These are phyloP conservation scores for Tetradesmus lagerheimii DNA, from an alignment of 139 green algal genomes.

Conservation along the genomic window DNA sequence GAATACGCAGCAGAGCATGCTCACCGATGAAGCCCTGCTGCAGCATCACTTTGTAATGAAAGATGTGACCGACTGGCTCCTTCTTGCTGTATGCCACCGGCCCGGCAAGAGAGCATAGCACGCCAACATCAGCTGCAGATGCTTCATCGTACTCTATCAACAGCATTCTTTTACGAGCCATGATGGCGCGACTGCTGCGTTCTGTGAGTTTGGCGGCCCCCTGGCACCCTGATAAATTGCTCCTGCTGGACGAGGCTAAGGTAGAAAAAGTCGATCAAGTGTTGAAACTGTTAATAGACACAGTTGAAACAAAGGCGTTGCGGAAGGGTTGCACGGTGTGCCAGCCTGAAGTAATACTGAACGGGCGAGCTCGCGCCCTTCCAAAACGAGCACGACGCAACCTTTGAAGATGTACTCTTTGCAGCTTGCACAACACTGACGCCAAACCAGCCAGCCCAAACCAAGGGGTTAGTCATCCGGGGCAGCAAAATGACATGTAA, in stretches of 20 bases:
- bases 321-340: not conserved
- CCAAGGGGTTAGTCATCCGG: not conserved
- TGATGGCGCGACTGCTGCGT: not conserved
- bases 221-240: not conserved
- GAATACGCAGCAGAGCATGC: not conserved
- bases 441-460: not conserved
- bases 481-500: not conserved
- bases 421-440: not conserved
- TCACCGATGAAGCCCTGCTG: constrained; percentile 77
- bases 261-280: too few relatives aligned
- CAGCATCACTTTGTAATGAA: constrained; percentile 71
- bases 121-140: not conserved
- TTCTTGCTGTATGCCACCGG: constrained; percentile 61
- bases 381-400: not conserved
- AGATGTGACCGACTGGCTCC: constrained; percentile 76
- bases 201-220: not conserved
- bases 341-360: not conserved
- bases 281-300: not conserved
- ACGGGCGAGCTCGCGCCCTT: not conserved
- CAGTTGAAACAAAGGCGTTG: not conserved
- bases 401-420: too few relatives aligned
- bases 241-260: too few relatives aligned
- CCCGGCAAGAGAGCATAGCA: constrained; percentile 50
- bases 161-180: constrained; percentile 27
- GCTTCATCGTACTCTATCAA: constrained; percentile 28